Evolutionary conservation across 805 yeast species (phyloP).

Genomic region (Lipomyces yamanashiensis): DNA sequence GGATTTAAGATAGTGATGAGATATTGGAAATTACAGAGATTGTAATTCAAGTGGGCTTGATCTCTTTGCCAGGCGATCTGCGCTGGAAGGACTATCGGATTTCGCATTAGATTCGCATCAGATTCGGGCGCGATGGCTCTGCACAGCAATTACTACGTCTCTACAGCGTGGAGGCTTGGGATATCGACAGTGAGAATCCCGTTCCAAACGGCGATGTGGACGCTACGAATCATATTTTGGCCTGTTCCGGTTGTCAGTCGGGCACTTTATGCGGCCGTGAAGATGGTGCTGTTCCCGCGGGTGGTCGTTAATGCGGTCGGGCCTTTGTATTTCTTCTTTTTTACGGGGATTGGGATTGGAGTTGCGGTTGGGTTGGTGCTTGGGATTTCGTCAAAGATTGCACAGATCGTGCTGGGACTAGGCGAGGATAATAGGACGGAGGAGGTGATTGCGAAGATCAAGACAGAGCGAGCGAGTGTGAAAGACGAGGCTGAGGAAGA

Average conservation of each 20-base stretch:
- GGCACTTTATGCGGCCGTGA: neutral
- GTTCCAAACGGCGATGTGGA: neutral
- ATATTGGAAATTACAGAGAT: no score
- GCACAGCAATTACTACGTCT: neutral
- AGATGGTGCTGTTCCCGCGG: constrained; percentile 19
- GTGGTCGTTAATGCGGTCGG: constrained; percentile 16
- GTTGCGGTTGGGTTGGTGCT: constrained; percentile 24
- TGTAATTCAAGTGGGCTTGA: no score
- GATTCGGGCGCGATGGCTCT: neutral
- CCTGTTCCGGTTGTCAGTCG: constrained; percentile 22
- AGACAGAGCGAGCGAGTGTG: neutral
- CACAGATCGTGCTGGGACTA: constrained; percentile 25
- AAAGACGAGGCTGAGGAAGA: neutral
- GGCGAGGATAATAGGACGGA: neutral
- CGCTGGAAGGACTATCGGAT: no score
- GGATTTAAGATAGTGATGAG: no score
- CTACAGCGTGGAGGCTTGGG: neutral
- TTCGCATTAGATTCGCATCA: neutral
- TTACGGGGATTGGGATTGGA: constrained; percentile 30
- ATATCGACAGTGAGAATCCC: constrained; percentile 17
- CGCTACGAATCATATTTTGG: constrained; percentile 24
- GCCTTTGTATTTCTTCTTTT: constrained; percentile 32
- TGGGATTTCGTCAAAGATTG: constrained; percentile 21
- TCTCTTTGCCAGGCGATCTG: neutral
- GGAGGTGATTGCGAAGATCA: neutral